A percentile compares a stretch with the other conserved stretches of the same genome.
Evolutionary conservation across 257 asterid genomes (phyloP).

Genomic region (Rubia yunnanensis): DNA sequence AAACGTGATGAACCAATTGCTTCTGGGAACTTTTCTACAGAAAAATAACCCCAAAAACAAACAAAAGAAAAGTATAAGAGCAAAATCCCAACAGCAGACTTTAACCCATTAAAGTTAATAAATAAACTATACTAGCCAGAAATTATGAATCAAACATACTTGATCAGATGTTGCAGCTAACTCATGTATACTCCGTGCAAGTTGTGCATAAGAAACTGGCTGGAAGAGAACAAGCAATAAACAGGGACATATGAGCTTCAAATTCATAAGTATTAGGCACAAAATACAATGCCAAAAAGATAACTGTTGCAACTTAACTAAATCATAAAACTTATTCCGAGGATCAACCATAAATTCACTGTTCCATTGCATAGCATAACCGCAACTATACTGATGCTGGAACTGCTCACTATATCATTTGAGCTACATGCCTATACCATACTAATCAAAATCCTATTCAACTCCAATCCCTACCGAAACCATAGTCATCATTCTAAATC

Average conservation of each 20-base stretch:
- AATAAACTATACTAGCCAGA: conserved; percentile 1
- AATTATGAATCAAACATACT: conserved; percentile 32
- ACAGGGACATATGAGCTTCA: conserved; percentile 12
- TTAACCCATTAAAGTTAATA: conserved; percentile 1
- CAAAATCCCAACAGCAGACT: conserved; percentile 1
- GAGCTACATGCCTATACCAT: background rate
- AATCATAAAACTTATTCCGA: background rate
- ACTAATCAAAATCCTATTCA: background rate
- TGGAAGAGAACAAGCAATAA: conserved; percentile 24
- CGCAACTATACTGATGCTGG: background rate
- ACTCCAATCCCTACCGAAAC: background rate
- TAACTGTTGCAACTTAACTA: background rate
- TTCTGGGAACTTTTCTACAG: conserved; percentile 91
- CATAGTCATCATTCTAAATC: background rate
- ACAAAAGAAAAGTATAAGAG: conserved; percentile 9
- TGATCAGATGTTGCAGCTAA: conserved; percentile 96
- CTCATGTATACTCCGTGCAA: conserved; percentile 98
- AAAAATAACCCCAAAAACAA: conserved; percentile 10
- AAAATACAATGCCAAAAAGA: background rate
- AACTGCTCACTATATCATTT: background rate
- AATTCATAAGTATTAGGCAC: background rate
- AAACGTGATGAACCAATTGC: conserved; percentile 90
- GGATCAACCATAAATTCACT: background rate
- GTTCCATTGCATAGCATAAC: background rate
- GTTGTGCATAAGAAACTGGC: conserved; percentile 99